A percentile compares a stretch with the other conserved stretches of the same genome.
Conservation (phyloP, 2,329 filamentous ascomycete genomes). For the Claviceps paspali region DNA sequence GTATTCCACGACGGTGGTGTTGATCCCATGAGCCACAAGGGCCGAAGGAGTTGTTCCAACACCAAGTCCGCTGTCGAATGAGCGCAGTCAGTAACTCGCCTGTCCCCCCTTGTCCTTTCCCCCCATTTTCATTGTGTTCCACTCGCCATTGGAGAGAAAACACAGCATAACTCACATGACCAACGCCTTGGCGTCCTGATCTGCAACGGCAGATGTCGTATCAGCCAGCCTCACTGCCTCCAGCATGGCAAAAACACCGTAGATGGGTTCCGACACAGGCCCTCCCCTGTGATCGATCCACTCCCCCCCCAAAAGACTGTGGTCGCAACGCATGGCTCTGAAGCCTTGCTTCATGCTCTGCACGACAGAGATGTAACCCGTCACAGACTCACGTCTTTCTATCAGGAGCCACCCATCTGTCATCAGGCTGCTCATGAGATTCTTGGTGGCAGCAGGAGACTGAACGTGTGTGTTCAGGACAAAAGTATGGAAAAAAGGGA, state of each 20-base stretch:
- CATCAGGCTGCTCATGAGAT: conserved; percentile 51
- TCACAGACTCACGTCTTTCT: conserved; percentile 71
- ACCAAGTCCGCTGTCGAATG: conserved; percentile 54
- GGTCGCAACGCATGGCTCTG: conserved; percentile 78
- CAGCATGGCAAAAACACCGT: conserved; percentile 89
- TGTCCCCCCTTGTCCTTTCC: not conserved
- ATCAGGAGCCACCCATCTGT: conserved; percentile 58
- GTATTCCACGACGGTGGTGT: conserved; percentile 89
- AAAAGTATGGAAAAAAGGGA: conserved; percentile 57
- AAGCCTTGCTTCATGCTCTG: conserved; percentile 59
- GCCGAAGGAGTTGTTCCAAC: conserved; percentile 85
- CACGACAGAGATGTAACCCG: conserved; percentile 83
- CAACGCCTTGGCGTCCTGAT: conserved; percentile 60
- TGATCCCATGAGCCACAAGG: conserved; percentile 71
- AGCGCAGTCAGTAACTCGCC: not conserved
- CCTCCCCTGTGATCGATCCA: conserved; percentile 50
- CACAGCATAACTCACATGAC: conserved; percentile 52
- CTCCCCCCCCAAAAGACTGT: conserved; percentile 84
- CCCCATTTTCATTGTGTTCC: not conserved
- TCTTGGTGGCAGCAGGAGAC: conserved; percentile 39
- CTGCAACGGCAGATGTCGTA: conserved; percentile 33
- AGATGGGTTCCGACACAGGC: conserved; percentile 67
- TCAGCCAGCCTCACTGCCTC: conserved; percentile 79
- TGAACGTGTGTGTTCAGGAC: conserved; percentile 61
- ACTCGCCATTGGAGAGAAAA: not conserved